Percentiles rank a stretch among this genome's conserved stretches.
phyloP scores from a whole-genome alignment of 768 basidiomycete genomes.

The Amanita molliuscula region DNA sequence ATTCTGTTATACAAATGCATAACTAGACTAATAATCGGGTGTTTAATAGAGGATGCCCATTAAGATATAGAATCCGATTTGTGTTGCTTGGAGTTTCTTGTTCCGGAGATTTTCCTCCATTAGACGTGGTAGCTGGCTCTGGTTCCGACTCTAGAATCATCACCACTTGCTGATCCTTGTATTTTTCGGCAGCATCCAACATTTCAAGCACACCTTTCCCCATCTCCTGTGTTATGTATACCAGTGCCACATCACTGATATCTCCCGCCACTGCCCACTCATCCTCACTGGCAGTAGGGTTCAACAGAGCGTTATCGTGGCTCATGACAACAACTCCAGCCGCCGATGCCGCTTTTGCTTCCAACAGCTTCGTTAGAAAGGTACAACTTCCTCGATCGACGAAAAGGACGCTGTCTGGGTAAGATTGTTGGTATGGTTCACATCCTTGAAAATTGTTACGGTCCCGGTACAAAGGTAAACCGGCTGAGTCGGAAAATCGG shows the following conservation, averaged over 20 bases:
- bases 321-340: constrained; percentile 71
- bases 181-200: constrained; percentile 38
- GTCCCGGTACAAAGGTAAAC: constrained; percentile 46
- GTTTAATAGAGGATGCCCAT: constrained; percentile 67
- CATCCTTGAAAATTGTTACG: constrained; percentile 51
- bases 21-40: constrained; percentile 65
- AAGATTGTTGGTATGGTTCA: constrained; percentile 34
- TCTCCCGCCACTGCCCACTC: constrained; percentile 52
- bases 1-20: constrained; percentile 76
- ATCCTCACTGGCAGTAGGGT: constrained; percentile 50
- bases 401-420: constrained; percentile 46
- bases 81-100: constrained; percentile 21
- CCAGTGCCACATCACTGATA: constrained; percentile 45
- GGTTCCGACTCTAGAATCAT: constrained; percentile 37
- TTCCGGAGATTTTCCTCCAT: constrained; percentile 14
- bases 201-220: constrained; percentile 47
- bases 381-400: constrained; percentile 76
- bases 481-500: constrained; percentile 31
- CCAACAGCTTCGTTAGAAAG: constrained; percentile 73
- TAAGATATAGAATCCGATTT: constrained; percentile 59
- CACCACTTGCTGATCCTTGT: constrained; percentile 37
- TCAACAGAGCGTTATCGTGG: constrained; percentile 46
- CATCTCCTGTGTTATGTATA: constrained; percentile 43
- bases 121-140: constrained; percentile 17
- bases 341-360: constrained; percentile 62